Conservation (phyloP, 163 green algal genomes). For the Scenedesmus sp. region DNA sequence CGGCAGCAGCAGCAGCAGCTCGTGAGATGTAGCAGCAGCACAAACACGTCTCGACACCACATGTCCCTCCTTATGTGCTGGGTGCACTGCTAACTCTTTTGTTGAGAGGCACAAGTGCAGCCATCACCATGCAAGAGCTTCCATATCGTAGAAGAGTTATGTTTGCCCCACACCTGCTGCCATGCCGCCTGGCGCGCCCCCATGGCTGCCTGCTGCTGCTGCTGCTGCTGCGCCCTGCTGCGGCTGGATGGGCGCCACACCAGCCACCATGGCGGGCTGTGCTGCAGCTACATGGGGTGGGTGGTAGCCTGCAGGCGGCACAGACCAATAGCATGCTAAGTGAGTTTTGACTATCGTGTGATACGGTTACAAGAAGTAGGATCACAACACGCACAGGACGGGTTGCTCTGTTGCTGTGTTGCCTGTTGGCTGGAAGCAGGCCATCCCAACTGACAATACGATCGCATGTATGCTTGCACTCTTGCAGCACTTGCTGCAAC, state of each 20-base stretch:
- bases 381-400: no score
- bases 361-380: no score
- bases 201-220: neutral
- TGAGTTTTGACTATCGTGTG: no score
- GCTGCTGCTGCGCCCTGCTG: neutral
- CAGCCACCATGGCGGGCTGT: slow-evolving; percentile 34
- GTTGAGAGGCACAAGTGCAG: neutral
- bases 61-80: no score
- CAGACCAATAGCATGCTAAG: no score
- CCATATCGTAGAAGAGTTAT: no score
- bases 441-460: no score
- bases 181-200: neutral
- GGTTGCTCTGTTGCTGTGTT: no score
- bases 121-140: neutral
- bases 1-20: neutral
- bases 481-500: no score
- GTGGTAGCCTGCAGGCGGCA: slow-evolving; percentile 26
- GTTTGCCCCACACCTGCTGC: neutral
- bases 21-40: neutral
- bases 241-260: neutral
- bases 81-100: no score
- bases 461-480: no score
- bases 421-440: no score
- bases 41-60: neutral
- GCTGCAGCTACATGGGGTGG: slow-evolving; percentile 20